These are phyloP conservation scores for Puccinellia tenuiflora DNA, from an alignment of 176 grass and related monocot genomes.

Conservation along the genomic window DNA sequence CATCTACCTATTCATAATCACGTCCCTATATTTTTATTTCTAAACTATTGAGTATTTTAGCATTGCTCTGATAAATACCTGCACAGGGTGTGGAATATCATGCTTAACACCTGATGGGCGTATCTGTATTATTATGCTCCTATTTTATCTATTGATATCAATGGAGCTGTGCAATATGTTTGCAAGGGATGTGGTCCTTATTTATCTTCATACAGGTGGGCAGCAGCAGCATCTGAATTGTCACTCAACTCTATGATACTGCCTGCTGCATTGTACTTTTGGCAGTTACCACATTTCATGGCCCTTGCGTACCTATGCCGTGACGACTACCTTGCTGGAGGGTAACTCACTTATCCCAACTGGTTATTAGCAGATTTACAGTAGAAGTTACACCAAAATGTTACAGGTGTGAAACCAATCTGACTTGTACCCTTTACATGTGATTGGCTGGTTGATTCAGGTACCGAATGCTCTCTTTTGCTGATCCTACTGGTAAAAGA, in stretches of 20 bases:
- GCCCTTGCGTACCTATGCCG: slow-evolving; percentile 93
- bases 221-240: slow-evolving; percentile 76
- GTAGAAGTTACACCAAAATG: too few species aligned
- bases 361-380: too few species aligned
- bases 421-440: background rate
- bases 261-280: slow-evolving; percentile 87
- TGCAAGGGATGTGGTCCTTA: too few species aligned
- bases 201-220: too few species aligned
- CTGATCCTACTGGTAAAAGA: slow-evolving; percentile 73
- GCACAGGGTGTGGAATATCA: background rate
- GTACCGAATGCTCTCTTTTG: slow-evolving; percentile 72
- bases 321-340: slow-evolving; percentile 82
- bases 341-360: too few species aligned
- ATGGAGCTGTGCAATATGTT: too few species aligned
- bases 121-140: too few species aligned
- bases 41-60: background rate
- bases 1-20: background rate
- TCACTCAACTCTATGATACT: too few species aligned
- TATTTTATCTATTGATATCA: too few species aligned
- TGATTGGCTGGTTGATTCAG: slow-evolving; percentile 33
- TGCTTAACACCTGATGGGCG: background rate
- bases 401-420: background rate
- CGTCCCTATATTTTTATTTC: background rate
- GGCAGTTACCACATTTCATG: slow-evolving; percentile 99
- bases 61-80: slow-evolving; percentile 3